Evolutionary conservation across 2,329 filamentous ascomycete species (phyloP).

Genomic region (Dendrostoma leiphaemia): DNA sequence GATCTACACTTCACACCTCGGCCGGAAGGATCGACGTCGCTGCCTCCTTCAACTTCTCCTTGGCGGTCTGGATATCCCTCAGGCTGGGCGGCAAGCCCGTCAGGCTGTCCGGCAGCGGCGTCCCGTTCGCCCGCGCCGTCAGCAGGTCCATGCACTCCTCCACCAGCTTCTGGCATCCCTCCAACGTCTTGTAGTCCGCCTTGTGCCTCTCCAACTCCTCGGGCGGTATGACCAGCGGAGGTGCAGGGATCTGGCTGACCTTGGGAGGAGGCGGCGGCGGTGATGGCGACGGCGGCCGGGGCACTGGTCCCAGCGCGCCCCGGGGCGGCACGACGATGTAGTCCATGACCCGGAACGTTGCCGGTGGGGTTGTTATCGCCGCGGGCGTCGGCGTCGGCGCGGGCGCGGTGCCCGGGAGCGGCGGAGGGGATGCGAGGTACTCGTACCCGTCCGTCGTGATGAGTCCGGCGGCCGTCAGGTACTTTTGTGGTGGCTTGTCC

Average conservation of each 20-base stretch:
- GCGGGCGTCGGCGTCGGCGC: too few relatives aligned
- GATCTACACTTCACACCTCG: background rate
- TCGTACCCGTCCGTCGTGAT: conserved; percentile 11
- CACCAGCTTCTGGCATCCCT: background rate
- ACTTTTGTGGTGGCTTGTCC: conserved; percentile 4
- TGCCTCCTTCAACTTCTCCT: conserved; percentile 8
- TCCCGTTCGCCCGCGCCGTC: background rate
- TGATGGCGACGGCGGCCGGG: background rate
- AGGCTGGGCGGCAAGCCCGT: conserved; percentile 14
- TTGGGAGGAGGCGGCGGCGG: background rate
- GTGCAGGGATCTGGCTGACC: background rate
- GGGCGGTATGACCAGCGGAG: conserved; percentile 1
- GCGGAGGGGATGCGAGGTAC: background rate
- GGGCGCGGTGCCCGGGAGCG: background rate
- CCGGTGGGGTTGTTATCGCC: too few relatives aligned
- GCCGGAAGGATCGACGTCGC: conserved; percentile 4
- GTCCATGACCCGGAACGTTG: too few relatives aligned
- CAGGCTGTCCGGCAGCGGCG: conserved; percentile 2
- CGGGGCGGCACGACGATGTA: background rate
- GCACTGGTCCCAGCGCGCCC: too few relatives aligned
- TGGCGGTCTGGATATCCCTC: conserved; percentile 5
- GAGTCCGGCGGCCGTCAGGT: background rate
- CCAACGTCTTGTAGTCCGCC: background rate
- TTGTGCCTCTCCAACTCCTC: conserved; percentile 3
- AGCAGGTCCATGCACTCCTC: conserved; percentile 11